Conservation (phyloP, 192 early-diverging fungal species). For the Coemansia sp. region DNA sequence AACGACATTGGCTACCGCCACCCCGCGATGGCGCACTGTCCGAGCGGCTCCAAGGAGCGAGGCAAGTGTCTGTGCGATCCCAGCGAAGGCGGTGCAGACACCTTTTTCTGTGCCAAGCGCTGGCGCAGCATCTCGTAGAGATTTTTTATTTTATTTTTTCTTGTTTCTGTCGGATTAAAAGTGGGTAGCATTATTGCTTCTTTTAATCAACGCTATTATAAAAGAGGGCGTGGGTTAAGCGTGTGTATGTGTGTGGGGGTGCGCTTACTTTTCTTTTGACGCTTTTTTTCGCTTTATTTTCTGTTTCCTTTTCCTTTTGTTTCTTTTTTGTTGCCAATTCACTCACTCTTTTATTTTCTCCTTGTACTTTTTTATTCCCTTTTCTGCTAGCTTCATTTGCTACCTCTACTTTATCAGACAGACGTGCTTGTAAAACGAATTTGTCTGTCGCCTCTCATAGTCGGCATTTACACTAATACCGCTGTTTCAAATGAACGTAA, state of each 20-base stretch:
- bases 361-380: not conserved
- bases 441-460: not conserved
- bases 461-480: not conserved
- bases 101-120: conserved; percentile 45
- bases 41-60: conserved; percentile 38
- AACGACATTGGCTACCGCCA: conserved; percentile 70
- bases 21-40: conserved; percentile 62
- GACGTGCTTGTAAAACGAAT: no score
- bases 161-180: no score
- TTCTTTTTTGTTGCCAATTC: not conserved
- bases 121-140: conserved; percentile 24
- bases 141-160: not conserved
- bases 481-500: not conserved
- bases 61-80: conserved; percentile 15
- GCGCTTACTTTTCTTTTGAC: no score
- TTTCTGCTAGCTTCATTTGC: not conserved
- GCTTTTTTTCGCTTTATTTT: no score
- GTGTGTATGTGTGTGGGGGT: no score
- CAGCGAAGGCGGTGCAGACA: conserved; percentile 36
- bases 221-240: not conserved
- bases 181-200: no score
- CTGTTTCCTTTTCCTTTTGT: not conserved
- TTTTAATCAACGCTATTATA: no score
- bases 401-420: no score
- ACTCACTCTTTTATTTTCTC: not conserved